Evolutionary conservation across 495 filamentous ascomycete species (phyloP).

Genomic region (Tuber indicum): DNA sequence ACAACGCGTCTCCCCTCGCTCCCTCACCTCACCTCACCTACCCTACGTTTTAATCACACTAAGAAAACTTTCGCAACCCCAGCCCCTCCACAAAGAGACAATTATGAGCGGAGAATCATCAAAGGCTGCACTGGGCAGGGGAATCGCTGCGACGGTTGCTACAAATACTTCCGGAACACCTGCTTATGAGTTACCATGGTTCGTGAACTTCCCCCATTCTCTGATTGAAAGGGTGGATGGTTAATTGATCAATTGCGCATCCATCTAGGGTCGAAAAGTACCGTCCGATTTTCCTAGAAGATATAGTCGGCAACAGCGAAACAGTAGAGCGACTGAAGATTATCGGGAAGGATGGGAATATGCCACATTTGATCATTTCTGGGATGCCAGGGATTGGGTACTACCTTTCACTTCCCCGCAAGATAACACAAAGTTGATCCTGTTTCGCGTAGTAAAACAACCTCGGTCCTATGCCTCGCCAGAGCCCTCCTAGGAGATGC

Average conservation of each 20-base stretch:
- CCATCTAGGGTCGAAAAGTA: constrained; percentile 91
- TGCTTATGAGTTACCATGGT: constrained; percentile 91
- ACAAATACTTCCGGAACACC: constrained; percentile 51
- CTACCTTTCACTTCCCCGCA: constrained; percentile 2
- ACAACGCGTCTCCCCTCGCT: not conserved
- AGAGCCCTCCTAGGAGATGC: constrained; percentile 84
- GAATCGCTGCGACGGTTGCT: not conserved
- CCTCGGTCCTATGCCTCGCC: constrained; percentile 87
- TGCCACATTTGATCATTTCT: constrained; percentile 98
- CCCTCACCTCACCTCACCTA: not conserved
- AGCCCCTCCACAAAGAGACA: not conserved
- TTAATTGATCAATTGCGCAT: constrained; percentile 7
- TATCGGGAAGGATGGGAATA: constrained; percentile 97
- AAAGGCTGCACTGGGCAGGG: constrained; percentile 53
- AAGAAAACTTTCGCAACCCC: not conserved
- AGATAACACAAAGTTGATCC: not conserved
- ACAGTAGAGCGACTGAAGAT: constrained; percentile 97
- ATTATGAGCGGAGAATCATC: constrained; percentile 64
- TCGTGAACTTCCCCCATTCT: constrained; percentile 35
- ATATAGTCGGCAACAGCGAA: constrained; percentile 95
- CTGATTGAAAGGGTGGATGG: constrained; percentile 7
- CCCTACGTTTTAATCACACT: not conserved
- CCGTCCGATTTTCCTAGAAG: constrained; percentile 84
- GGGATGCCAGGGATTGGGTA: constrained; percentile 95
- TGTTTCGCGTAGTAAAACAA: constrained; percentile 60